phyloP scores from a whole-genome alignment of 306 rosid genomes.

The Cicer yamashitae region DNA sequence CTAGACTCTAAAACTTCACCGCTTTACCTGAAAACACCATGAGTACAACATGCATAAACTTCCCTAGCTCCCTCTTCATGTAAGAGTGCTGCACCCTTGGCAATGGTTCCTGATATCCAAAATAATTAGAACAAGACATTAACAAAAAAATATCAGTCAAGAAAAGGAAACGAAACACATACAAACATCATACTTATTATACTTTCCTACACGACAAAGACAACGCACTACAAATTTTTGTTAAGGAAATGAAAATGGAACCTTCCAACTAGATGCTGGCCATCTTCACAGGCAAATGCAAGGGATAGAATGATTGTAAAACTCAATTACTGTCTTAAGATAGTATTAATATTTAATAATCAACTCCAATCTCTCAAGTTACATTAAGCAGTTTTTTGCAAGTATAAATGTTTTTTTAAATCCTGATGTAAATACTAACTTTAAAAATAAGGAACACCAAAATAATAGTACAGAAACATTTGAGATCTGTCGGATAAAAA shows the following conservation, averaged over 20 bases:
- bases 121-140: slow-evolving; percentile 19
- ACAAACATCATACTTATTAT: slow-evolving; percentile 1
- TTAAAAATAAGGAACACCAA: background rate
- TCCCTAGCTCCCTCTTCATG: slow-evolving; percentile 98
- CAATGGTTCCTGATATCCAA: slow-evolving; percentile 72
- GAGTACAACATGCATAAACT: slow-evolving; percentile 97
- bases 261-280: background rate
- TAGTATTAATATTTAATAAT: background rate
- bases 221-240: background rate
- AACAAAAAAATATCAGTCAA: slow-evolving; percentile 24
- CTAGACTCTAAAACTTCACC: background rate
- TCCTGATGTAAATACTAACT: background rate
- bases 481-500: slow-evolving; percentile 4
- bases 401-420: slow-evolving; percentile 1
- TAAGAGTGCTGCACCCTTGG: slow-evolving; percentile 91
- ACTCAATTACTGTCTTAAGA: background rate
- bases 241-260: slow-evolving; percentile 23
- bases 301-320: slow-evolving; percentile 9
- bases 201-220: slow-evolving; percentile 12
- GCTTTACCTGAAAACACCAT: slow-evolving; percentile 82
- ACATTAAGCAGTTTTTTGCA: slow-evolving; percentile 21
- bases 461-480: background rate
- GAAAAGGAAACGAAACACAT: background rate
- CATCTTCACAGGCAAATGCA: slow-evolving; percentile 8
- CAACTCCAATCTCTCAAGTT: background rate